Conservation (phyloP, 768 basidiomycete species). For the Russula dissimulans region DNA sequence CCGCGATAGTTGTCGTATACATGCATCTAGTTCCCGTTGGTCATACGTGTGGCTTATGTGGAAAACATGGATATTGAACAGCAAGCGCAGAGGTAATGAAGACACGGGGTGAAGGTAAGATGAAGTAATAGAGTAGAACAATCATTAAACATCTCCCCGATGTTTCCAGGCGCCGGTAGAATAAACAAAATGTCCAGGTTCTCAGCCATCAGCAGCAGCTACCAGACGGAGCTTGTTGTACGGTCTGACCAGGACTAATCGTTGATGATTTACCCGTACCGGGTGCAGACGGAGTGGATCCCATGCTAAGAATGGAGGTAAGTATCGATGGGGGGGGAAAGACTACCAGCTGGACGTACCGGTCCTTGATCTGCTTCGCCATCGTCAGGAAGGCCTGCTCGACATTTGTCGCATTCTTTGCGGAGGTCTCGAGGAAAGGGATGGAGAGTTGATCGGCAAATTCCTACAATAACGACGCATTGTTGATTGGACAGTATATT, state of each 20-base stretch:
- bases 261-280: conserved; percentile 75
- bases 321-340: not conserved
- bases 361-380: conserved; percentile 93
- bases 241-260: conserved; percentile 76
- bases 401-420: conserved; percentile 97
- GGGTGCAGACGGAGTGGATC: conserved; percentile 64
- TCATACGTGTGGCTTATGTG: conserved; percentile 1
- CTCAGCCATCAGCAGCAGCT: conserved; percentile 64
- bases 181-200: conserved; percentile 18
- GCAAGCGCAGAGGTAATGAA: conserved; percentile 16
- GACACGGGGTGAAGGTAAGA: conserved; percentile 17
- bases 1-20: not conserved
- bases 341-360: conserved; percentile 35
- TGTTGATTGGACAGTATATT: not conserved
- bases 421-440: conserved; percentile 97
- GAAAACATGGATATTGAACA: conserved; percentile 18
- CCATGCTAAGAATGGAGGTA: conserved; percentile 51
- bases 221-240: conserved; percentile 62
- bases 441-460: conserved; percentile 91
- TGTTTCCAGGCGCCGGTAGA: conserved; percentile 16
- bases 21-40: not conserved
- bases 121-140: conserved; percentile 15
- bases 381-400: conserved; percentile 99
- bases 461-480: conserved; percentile 41
- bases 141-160: conserved; percentile 19